Evolutionary conservation across 768 basidiomycete species (phyloP), one percentile per base, ranked within the genome.

Genomic region (Leccinum aurantiacum): DNA sequence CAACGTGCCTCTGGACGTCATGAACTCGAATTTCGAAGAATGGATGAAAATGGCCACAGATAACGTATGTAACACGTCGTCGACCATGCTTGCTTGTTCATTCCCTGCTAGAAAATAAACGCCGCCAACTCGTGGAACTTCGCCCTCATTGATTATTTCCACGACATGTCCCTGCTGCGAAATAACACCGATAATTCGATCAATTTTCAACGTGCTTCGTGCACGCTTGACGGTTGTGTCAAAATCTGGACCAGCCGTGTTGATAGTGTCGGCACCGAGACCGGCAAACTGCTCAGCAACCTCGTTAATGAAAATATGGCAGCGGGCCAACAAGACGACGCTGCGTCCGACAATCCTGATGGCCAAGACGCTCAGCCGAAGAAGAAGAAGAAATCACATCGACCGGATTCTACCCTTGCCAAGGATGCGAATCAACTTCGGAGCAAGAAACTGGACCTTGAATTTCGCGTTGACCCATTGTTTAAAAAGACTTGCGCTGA

Each of bases 1-100:
- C 27, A 81, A 87, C 47, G 83, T 88, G 19, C 81, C 89, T 0
- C 75, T 88, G 64, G 91, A 95, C 64, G 83, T 94, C n/a, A 91
- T 92, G 85, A 92, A 82, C 75, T 89, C 87, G 41, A 97, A 95
- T 67, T 97, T 89, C 69, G 97, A 99, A 73, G 95, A 98, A 75
- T 98, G 97, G 97, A 98, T 99, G 96, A 98, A 98, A 80, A 88
- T 98, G 87, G 95, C 95, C 1, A 98, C 96, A 3, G 96, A 98
- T 71, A 98, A 98, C 75, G 97, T 98, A 15, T 38, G 62, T 71
- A 41, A n/a, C 47, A 6, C n/a, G 6, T 31, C 14, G 27, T 53
- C 37, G 8, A 56, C 49, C 33, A 0, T 25, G 27, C 29, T 31
- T 25, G 22, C 47, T 24, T 53, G 44, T 59, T 64, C 48, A 73